These are phyloP conservation scores for Linderniella brevidens DNA, from an alignment of 257 asterid genomes.

Conservation along the genomic window DNA sequence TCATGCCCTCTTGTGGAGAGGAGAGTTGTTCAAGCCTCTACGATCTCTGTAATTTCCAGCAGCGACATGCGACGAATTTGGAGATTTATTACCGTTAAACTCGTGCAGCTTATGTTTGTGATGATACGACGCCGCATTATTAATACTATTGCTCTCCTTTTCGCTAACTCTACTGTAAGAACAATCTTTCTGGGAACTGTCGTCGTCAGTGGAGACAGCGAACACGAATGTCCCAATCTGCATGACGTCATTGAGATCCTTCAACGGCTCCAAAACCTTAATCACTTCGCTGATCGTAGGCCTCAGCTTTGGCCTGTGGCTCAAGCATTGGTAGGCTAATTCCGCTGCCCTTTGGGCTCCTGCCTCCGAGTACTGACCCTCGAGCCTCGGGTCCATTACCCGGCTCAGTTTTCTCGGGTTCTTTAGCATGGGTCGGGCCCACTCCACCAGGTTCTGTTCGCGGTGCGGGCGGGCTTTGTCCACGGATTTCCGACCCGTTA, in stretches of 20 bases:
- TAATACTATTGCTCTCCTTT: no score
- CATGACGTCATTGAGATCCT: slow-evolving; percentile 15
- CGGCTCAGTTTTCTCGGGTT: slow-evolving; percentile 25
- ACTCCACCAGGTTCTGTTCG: slow-evolving; percentile 40
- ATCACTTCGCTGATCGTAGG: slow-evolving; percentile 44
- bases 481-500: slow-evolving; percentile 36
- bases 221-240: slow-evolving; percentile 16
- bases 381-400: slow-evolving; percentile 36
- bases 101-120: no score
- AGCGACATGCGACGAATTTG: no score
- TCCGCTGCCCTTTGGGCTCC: slow-evolving; percentile 42
- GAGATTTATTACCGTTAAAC: no score
- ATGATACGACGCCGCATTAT: no score
- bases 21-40: no score
- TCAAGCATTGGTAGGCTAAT: slow-evolving; percentile 42
- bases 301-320: slow-evolving; percentile 35
- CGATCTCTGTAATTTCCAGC: no score
- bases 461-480: slow-evolving; percentile 35
- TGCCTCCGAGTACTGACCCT: slow-evolving; percentile 30
- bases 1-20: no score
- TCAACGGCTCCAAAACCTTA: slow-evolving; percentile 43
- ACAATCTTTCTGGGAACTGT: neutral
- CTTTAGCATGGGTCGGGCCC: slow-evolving; percentile 39
- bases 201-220: slow-evolving; percentile 20
- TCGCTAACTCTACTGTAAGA: no score